Evolutionary conservation across 768 basidiomycete species (phyloP).

Genomic region (Leccinellum albellum): DNA sequence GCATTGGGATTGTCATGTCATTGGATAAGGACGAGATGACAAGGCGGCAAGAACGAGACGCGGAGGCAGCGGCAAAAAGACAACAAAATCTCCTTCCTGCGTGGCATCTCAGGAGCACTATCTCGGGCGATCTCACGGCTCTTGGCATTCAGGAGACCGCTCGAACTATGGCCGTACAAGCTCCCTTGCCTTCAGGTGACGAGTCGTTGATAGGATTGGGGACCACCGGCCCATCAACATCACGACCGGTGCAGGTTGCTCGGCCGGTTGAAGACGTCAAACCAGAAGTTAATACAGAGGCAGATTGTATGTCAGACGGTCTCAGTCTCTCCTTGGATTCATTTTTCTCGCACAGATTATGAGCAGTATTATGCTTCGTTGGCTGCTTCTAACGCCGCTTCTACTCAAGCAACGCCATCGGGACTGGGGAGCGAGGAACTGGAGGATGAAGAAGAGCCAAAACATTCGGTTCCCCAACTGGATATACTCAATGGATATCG

Average conservation of each 20-base stretch:
- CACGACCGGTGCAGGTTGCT: conserved; percentile 27
- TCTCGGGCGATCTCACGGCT: conserved; percentile 87
- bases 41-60: conserved; percentile 67
- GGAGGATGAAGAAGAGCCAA: conserved; percentile 70
- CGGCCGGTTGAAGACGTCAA: conserved; percentile 37
- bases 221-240: conserved; percentile 39
- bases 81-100: conserved; percentile 89
- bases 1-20: conserved; percentile 81
- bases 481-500: conserved; percentile 69
- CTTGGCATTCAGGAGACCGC: conserved; percentile 74
- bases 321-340: background rate
- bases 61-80: conserved; percentile 78
- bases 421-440: conserved; percentile 51
- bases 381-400: conserved; percentile 57
- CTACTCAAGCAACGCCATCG: conserved; percentile 60
- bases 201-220: conserved; percentile 70
- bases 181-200: conserved; percentile 52
- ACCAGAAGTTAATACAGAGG: conserved; percentile 51
- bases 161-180: conserved; percentile 41
- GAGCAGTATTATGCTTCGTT: conserved; percentile 82
- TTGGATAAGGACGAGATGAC: conserved; percentile 85
- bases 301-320: conserved; percentile 52
- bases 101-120: conserved; percentile 96
- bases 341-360: conserved; percentile 47
- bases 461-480: conserved; percentile 61